These are phyloP conservation scores for Termitomyces titanicus DNA, from an alignment of 768 basidiomycete species.

Conservation along the genomic window DNA sequence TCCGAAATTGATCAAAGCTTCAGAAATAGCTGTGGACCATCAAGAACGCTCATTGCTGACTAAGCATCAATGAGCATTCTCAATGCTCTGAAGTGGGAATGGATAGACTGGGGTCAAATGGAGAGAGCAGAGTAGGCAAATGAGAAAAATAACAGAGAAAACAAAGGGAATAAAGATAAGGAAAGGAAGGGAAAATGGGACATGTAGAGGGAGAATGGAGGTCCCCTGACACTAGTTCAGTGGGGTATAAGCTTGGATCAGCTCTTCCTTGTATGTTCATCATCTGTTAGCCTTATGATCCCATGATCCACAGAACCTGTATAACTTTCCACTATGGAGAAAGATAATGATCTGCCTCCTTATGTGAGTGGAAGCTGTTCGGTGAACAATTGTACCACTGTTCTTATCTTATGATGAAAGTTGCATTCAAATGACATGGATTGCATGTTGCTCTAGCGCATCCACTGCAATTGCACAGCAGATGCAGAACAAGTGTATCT, in stretches of 20 bases:
- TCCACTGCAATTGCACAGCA: slow-evolving; percentile 13
- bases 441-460: slow-evolving; percentile 18
- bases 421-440: slow-evolving; percentile 15
- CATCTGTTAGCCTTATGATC: slow-evolving; percentile 13
- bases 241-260: slow-evolving; percentile 12
- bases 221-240: too few species aligned
- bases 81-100: too few species aligned
- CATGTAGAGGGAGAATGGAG: too few species aligned
- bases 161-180: not conserved
- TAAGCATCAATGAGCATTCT: too few species aligned
- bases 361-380: slow-evolving; percentile 6
- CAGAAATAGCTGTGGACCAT: too few species aligned
- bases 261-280: not conserved
- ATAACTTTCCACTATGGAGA: slow-evolving; percentile 17
- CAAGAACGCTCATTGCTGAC: too few species aligned
- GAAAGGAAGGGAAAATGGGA: too few species aligned
- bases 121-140: too few species aligned
- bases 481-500: slow-evolving; percentile 13
- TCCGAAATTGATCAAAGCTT: too few species aligned
- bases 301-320: slow-evolving; percentile 19
- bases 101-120: too few species aligned
- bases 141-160: too few species aligned
- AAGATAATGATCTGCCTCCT: slow-evolving; percentile 16
- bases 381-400: not conserved
- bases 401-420: slow-evolving; percentile 1